Evolutionary conservation across 2,329 filamentous ascomycete species (phyloP).

Genomic region (Xylogone sp.): DNA sequence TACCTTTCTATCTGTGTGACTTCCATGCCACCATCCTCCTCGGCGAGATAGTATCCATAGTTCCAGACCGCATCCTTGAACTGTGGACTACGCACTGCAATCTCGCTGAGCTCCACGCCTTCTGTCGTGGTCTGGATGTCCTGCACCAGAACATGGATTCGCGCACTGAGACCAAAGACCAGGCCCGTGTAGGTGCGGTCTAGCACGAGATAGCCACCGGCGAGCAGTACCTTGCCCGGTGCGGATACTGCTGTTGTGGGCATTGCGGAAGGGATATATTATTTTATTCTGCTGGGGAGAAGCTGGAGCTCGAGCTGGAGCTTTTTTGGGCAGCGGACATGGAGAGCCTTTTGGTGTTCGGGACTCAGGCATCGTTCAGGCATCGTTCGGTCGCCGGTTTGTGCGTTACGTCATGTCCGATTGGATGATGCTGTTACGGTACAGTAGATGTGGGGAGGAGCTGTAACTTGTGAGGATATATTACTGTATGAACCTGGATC

Average conservation of each 20-base stretch:
- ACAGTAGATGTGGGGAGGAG: too few species aligned
- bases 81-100: slow-evolving; percentile 88
- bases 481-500: too few species aligned
- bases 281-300: too few species aligned
- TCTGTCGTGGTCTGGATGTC: slow-evolving; percentile 51
- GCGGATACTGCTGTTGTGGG: slow-evolving; percentile 61
- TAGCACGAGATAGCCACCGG: slow-evolving; percentile 91
- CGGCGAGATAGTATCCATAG: slow-evolving; percentile 71
- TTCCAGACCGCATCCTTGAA: slow-evolving; percentile 85
- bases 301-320: too few species aligned
- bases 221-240: slow-evolving; percentile 91
- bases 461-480: too few species aligned
- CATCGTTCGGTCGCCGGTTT: too few species aligned
- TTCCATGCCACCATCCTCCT: slow-evolving; percentile 72
- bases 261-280: too few species aligned
- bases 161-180: slow-evolving; percentile 63
- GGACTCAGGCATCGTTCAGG: too few species aligned
- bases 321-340: too few species aligned
- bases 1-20: slow-evolving; percentile 77
- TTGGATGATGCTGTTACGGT: too few species aligned
- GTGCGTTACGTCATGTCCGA: too few species aligned
- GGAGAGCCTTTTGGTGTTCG: too few species aligned
- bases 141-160: slow-evolving; percentile 61
- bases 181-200: slow-evolving; percentile 81
- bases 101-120: slow-evolving; percentile 64